Evolutionary conservation across 192 early-diverging fungal species (phyloP).

Genomic region (Mortierella claussenii): DNA sequence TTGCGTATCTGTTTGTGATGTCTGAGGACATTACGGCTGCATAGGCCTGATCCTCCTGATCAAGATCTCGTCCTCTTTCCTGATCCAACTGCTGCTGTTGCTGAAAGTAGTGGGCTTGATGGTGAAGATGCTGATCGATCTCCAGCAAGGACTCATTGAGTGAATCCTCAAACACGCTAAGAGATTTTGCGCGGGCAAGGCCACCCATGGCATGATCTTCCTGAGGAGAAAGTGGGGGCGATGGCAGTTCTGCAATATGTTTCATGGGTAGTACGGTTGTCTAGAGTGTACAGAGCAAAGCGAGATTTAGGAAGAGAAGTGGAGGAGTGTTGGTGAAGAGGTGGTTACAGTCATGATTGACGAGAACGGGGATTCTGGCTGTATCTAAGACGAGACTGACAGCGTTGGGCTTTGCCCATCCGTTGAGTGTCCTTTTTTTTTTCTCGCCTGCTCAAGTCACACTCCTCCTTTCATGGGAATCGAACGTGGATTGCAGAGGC

Average conservation of each 20-base stretch:
- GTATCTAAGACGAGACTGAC: no score
- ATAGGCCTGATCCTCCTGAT: conserved; percentile 4
- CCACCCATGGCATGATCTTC: neutral
- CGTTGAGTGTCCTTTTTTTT: no score
- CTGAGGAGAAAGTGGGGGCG: conserved; percentile 33
- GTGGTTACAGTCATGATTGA: no score
- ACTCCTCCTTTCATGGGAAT: no score
- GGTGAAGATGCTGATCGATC: neutral
- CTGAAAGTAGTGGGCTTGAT: neutral
- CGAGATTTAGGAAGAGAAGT: neutral
- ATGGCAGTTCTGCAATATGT: conserved; percentile 4
- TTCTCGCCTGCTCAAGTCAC: no score
- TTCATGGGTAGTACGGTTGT: neutral
- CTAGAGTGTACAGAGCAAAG: neutral
- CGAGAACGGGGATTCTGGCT: no score
- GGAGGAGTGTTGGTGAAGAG: neutral
- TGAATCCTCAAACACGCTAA: neutral
- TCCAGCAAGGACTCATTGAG: neutral
- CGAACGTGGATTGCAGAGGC: no score
- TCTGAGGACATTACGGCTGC: neutral
- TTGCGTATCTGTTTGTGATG: neutral
- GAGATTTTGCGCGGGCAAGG: neutral
- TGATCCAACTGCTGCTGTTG: neutral
- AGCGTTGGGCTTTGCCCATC: no score
- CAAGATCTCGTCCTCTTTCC: neutral